Evolutionary conservation across 495 filamentous ascomycete species (phyloP).

Genomic region (Lasiosphaeria ovina): DNA sequence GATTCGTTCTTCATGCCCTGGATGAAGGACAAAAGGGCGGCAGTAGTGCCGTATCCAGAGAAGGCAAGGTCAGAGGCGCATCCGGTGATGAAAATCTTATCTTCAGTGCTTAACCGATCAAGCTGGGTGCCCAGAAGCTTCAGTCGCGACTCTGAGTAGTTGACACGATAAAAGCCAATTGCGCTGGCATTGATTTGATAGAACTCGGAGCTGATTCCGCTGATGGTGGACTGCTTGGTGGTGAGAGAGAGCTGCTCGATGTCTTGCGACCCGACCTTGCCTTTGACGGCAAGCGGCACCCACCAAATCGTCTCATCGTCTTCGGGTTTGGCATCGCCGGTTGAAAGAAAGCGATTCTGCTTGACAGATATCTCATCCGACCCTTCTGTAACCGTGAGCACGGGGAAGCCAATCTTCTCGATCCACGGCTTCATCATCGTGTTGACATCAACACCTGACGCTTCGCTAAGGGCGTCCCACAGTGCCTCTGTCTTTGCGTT

Average conservation of each 20-base stretch:
- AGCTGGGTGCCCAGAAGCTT: slow-evolving; percentile 73
- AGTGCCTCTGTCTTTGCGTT: slow-evolving; percentile 93
- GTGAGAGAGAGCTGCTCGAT: slow-evolving; percentile 61
- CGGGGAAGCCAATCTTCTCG: slow-evolving; percentile 87
- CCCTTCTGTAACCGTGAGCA: slow-evolving; percentile 81
- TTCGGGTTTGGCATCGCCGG: slow-evolving; percentile 77
- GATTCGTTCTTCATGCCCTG: slow-evolving; percentile 77
- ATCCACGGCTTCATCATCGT: slow-evolving; percentile 92
- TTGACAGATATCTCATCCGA: slow-evolving; percentile 74
- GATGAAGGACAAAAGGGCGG: slow-evolving; percentile 74
- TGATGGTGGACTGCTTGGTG: slow-evolving; percentile 68
- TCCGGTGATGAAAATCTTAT: slow-evolving; percentile 87
- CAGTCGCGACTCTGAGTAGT: slow-evolving; percentile 78
- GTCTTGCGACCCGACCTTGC: slow-evolving; percentile 51
- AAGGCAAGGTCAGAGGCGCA: slow-evolving; percentile 91
- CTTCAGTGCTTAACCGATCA: slow-evolving; percentile 70
- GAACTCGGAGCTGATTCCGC: slow-evolving; percentile 71
- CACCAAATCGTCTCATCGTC: slow-evolving; percentile 96
- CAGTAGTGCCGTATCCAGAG: slow-evolving; percentile 77
- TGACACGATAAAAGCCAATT: slow-evolving; percentile 89
- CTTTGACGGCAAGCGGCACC: slow-evolving; percentile 80
- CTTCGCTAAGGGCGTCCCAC: slow-evolving; percentile 85
- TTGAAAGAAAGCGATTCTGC: slow-evolving; percentile 84
- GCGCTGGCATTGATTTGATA: slow-evolving; percentile 91
- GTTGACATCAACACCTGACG: slow-evolving; percentile 83